These are phyloP conservation scores for Fusarium secorum DNA, from an alignment of 2,329 filamentous ascomycete genomes.

Conservation along the genomic window DNA sequence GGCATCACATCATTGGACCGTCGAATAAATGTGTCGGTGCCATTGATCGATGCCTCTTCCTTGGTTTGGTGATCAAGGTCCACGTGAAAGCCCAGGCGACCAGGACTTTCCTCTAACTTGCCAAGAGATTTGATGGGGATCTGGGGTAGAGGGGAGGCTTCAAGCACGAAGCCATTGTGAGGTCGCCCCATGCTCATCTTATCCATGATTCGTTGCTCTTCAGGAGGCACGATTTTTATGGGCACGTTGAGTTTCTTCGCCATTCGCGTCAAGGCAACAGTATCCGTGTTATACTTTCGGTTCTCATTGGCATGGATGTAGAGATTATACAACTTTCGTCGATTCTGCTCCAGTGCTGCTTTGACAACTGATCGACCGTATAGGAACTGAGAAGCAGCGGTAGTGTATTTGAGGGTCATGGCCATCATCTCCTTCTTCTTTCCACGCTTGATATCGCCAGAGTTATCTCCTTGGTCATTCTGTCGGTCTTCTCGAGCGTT, in stretches of 20 bases:
- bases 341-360: slow-evolving; percentile 72
- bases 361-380: slow-evolving; percentile 85
- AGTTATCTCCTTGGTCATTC: slow-evolving; percentile 3
- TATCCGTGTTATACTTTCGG: slow-evolving; percentile 58
- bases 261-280: slow-evolving; percentile 54
- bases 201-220: slow-evolving; percentile 75
- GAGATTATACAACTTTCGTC: slow-evolving; percentile 81
- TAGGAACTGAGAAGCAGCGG: slow-evolving; percentile 88
- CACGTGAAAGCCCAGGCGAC: slow-evolving; percentile 63
- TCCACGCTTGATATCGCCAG: slow-evolving; percentile 20
- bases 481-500: slow-evolving; percentile 13
- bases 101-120: slow-evolving; percentile 53
- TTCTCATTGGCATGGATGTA: slow-evolving; percentile 75
- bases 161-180: slow-evolving; percentile 89
- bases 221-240: slow-evolving; percentile 65
- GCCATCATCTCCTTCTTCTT: slow-evolving; percentile 47
- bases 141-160: slow-evolving; percentile 83
- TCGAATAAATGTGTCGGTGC: slow-evolving; percentile 61
- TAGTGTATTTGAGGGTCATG: slow-evolving; percentile 67
- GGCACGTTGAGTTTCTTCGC: slow-evolving; percentile 60
- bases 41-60: slow-evolving; percentile 80
- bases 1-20: slow-evolving; percentile 46
- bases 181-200: slow-evolving; percentile 84
- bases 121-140: slow-evolving; percentile 70
- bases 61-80: slow-evolving; percentile 71